These are phyloP conservation scores for Penicillium goetzii DNA, from an alignment of 495 filamentous ascomycete genomes.

Conservation along the genomic window DNA sequence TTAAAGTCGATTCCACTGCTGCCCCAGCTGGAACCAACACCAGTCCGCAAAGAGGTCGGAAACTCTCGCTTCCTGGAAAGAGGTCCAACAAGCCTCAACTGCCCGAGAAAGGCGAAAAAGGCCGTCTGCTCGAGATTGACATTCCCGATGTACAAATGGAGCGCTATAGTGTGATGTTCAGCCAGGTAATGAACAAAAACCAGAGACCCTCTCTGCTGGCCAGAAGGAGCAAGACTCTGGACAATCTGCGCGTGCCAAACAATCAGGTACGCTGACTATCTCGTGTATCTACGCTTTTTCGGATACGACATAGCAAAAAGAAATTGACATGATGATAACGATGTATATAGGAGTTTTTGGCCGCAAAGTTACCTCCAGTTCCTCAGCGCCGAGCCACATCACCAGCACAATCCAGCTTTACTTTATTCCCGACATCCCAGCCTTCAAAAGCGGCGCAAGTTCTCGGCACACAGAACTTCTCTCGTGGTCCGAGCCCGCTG, in stretches of 20 bases:
- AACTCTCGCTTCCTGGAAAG: slow-evolving; percentile 24
- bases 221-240: slow-evolving; percentile 69
- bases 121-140: slow-evolving; percentile 66
- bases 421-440: slow-evolving; percentile 63
- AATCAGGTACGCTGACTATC: slow-evolving; percentile 31
- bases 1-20: slow-evolving; percentile 25
- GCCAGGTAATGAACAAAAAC: slow-evolving; percentile 63
- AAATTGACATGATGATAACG: slow-evolving; percentile 1
- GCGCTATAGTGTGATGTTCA: slow-evolving; percentile 94
- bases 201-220: slow-evolving; percentile 56
- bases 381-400: slow-evolving; percentile 61
- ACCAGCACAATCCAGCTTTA: slow-evolving; percentile 59
- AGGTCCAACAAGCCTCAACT: slow-evolving; percentile 20
- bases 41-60: slow-evolving; percentile 20
- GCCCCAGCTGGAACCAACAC: background rate
- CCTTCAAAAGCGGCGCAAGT: slow-evolving; percentile 43
- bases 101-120: slow-evolving; percentile 4
- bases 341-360: slow-evolving; percentile 24
- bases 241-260: slow-evolving; percentile 59
- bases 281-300: background rate
- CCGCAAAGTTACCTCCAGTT: slow-evolving; percentile 26
- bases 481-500: slow-evolving; percentile 49
- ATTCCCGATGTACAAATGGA: slow-evolving; percentile 84
- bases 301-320: background rate
- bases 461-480: slow-evolving; percentile 40